Conservation (phyloP, 2,329 filamentous ascomycete species). For the Cyanodermella asteris region DNA sequence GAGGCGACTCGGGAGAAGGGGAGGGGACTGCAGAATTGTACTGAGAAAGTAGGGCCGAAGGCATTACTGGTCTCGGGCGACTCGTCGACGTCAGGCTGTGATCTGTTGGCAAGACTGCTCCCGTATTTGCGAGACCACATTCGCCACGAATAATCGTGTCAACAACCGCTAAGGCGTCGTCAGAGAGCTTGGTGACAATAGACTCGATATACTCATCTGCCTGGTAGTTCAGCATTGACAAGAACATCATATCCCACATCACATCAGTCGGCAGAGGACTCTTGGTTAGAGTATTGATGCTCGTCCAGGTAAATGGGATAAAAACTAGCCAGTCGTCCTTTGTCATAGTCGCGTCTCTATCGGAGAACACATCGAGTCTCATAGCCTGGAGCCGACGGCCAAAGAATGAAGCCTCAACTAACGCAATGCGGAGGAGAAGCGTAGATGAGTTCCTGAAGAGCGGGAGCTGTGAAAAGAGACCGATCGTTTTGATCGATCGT, state of each 20-base stretch:
- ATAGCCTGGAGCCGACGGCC: no score
- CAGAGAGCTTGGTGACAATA: constrained; percentile 6
- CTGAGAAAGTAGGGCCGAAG: background rate
- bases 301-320: constrained; percentile 12
- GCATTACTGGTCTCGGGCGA: background rate
- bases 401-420: no score
- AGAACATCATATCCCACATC: constrained; percentile 12
- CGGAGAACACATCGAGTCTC: constrained; percentile 3
- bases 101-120: background rate
- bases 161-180: background rate
- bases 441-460: constrained; percentile 3
- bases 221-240: constrained; percentile 11
- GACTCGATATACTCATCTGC: constrained; percentile 12
- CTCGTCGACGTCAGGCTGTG: background rate
- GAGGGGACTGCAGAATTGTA: background rate
- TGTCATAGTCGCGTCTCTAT: constrained; percentile 1
- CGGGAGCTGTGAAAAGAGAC: constrained; percentile 4
- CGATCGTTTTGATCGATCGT: constrained; percentile 4
- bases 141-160: constrained; percentile 1
- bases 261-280: constrained; percentile 3
- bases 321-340: constrained; percentile 11
- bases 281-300: constrained; percentile 6
- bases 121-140: constrained; percentile 1
- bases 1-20: background rate
- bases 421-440: no score